Percentiles rank a stretch among this genome's conserved stretches.
Conservation (phyloP, 2,329 filamentous ascomycete genomes). For the Alternaria gansuensis region DNA sequence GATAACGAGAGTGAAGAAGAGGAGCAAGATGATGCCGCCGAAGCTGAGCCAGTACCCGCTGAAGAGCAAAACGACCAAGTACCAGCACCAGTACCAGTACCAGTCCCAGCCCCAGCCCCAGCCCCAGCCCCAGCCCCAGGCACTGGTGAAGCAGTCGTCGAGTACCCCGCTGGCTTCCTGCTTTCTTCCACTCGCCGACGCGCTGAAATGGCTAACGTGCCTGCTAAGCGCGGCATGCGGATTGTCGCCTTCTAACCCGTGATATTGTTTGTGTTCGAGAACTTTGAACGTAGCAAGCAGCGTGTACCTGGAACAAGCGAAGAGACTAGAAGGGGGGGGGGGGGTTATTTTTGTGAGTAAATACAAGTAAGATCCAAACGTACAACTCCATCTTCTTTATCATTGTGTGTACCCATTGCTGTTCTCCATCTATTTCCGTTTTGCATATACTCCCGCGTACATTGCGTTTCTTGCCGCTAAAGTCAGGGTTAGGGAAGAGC, state of each 20-base stretch:
- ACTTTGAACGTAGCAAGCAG: too few species aligned
- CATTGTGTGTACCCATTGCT: neutral
- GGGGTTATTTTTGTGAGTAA: constrained; percentile 1
- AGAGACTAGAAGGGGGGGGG: neutral
- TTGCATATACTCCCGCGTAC: too few species aligned
- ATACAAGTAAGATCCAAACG: neutral
- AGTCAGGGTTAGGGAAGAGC: neutral
- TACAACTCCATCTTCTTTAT: neutral
- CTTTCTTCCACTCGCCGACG: constrained; percentile 10
- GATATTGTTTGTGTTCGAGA: neutral
- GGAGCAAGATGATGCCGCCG: constrained; percentile 5
- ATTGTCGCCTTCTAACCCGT: constrained; percentile 7
- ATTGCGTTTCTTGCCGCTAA: neutral
- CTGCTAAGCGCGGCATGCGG: constrained; percentile 14
- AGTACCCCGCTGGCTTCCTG: constrained; percentile 22
- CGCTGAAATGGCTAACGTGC: constrained; percentile 3
- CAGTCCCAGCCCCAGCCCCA: constrained; percentile 6
- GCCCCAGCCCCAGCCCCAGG: neutral
- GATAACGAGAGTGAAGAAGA: constrained; percentile 10
- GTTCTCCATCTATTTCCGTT: neutral
- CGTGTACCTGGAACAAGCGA: neutral
- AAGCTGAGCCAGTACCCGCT: constrained; percentile 1
- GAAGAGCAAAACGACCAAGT: constrained; percentile 10
- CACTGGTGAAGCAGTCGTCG: constrained; percentile 12
- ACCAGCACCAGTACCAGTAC: constrained; percentile 4